Evolutionary conservation across 371 early-diverging fungal species (phyloP).

Genomic region (Quaeritorhiza haematococci): DNA sequence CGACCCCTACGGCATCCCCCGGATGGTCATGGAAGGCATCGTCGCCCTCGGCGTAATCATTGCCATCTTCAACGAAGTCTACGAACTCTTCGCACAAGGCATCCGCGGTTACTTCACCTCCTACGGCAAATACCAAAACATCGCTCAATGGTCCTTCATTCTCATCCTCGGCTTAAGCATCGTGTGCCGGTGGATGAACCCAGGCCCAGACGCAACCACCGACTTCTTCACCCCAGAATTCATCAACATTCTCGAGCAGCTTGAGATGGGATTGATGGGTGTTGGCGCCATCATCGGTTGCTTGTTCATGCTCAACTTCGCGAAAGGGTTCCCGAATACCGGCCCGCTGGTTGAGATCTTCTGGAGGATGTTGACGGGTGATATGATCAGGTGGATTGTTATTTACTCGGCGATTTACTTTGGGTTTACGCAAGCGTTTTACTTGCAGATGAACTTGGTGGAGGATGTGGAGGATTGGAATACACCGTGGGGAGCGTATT

Average conservation of each 20-base stretch:
- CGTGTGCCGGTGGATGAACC: slow-evolving; percentile 3
- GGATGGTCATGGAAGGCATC: background rate
- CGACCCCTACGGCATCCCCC: background rate
- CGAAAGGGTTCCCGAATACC: too few species aligned
- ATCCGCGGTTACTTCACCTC: slow-evolving; percentile 4
- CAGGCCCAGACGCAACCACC: background rate
- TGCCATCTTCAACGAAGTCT: background rate
- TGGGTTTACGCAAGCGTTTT: too few species aligned
- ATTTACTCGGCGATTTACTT: too few species aligned
- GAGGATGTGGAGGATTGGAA: slow-evolving; percentile 9
- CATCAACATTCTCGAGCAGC: slow-evolving; percentile 2
- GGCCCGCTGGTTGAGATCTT: too few species aligned
- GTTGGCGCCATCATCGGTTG: too few species aligned
- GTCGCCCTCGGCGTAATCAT: slow-evolving; percentile 2
- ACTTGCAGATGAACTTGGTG: too few species aligned
- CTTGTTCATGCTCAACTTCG: too few species aligned
- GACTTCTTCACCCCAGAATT: background rate
- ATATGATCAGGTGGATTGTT: too few species aligned
- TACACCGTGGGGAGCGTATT: background rate
- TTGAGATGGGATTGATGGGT: too few species aligned
- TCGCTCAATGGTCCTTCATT: slow-evolving; percentile 5
- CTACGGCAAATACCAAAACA: slow-evolving; percentile 8
- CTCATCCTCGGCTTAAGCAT: slow-evolving; percentile 2
- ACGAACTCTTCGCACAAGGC: background rate
- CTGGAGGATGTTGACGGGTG: too few species aligned